Percentiles rank a stretch among this genome's conserved stretches.
phyloP scores from a whole-genome alignment of 495 filamentous ascomycete species.

The Penicillium diatomitis region DNA sequence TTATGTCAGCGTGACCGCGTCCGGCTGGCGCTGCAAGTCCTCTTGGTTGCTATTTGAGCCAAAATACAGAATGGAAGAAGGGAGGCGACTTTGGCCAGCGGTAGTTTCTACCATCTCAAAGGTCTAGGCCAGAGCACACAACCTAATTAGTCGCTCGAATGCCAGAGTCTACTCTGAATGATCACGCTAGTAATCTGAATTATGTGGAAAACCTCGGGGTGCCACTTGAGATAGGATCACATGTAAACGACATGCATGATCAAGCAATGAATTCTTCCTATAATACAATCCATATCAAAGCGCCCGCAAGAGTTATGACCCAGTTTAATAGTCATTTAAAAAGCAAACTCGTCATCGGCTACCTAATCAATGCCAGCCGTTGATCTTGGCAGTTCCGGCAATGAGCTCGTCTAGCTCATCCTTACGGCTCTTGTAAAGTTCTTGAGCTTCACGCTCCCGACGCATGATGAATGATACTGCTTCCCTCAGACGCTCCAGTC shows the following conservation, averaged over 20 bases:
- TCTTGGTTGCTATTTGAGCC: background rate
- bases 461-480: conserved; percentile 76
- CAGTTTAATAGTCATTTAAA: background rate
- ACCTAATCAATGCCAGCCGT: conserved; percentile 37
- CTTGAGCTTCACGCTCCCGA: conserved; percentile 84
- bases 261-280: conserved; percentile 4
- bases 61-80: background rate
- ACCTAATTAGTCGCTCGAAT: too few species aligned
- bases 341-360: background rate
- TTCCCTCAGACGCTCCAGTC: conserved; percentile 68
- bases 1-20: conserved; percentile 11
- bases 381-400: conserved; percentile 27
- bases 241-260: conserved; percentile 2
- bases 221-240: too few species aligned
- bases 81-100: too few species aligned
- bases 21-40: background rate
- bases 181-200: too few species aligned
- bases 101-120: too few species aligned
- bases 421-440: conserved; percentile 63
- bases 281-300: background rate
- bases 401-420: conserved; percentile 66
- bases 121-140: too few species aligned
- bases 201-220: too few species aligned
- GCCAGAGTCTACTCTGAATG: too few species aligned
- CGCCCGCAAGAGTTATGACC: conserved; percentile 11